Percentiles rank a stretch among this genome's conserved stretches.
phyloP scores from a whole-genome alignment of 1,284 basidiomycete genomes.

The Apiotrichum sp. region DNA sequence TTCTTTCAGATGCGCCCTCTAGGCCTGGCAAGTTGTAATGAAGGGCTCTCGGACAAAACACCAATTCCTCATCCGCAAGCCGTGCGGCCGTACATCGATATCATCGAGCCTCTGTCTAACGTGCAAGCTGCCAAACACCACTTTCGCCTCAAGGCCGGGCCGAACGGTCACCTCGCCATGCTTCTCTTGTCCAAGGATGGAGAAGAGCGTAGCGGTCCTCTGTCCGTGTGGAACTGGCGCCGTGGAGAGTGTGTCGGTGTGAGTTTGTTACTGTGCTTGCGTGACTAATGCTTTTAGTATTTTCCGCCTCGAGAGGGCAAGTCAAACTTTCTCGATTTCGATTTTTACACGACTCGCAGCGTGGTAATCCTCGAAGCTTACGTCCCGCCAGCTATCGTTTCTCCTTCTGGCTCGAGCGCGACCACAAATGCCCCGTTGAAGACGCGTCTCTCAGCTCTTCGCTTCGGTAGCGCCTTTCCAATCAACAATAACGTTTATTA shows the following conservation, averaged over 20 bases:
- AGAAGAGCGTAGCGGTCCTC: background rate
- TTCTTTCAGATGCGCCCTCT: conserved; percentile 6
- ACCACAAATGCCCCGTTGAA: background rate
- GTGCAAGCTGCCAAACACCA: background rate
- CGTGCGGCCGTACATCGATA: background rate
- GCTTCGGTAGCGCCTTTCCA: no score
- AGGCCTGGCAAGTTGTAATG: background rate
- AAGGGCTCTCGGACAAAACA: background rate
- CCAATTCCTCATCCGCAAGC: conserved; percentile 1
- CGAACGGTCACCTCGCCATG: background rate
- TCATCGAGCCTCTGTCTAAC: background rate
- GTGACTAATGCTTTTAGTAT: background rate
- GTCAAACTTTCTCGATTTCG: conserved; percentile 2
- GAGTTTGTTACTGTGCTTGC: background rate
- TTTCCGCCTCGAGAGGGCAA: background rate
- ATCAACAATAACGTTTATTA: no score
- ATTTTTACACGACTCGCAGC: background rate
- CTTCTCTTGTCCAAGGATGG: background rate
- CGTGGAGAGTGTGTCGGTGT: conserved; percentile 3
- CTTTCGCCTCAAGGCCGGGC: conserved; percentile 1
- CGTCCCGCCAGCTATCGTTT: background rate
- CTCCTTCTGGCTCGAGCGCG: background rate
- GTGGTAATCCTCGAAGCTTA: background rate
- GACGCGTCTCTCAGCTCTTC: background rate
- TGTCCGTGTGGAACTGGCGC: conserved; percentile 1